Percentiles rank a stretch among this genome's conserved stretches.
These are phyloP conservation scores for Penicillium antarcticum DNA, from an alignment of 495 filamentous ascomycete species.

Conservation along the genomic window DNA sequence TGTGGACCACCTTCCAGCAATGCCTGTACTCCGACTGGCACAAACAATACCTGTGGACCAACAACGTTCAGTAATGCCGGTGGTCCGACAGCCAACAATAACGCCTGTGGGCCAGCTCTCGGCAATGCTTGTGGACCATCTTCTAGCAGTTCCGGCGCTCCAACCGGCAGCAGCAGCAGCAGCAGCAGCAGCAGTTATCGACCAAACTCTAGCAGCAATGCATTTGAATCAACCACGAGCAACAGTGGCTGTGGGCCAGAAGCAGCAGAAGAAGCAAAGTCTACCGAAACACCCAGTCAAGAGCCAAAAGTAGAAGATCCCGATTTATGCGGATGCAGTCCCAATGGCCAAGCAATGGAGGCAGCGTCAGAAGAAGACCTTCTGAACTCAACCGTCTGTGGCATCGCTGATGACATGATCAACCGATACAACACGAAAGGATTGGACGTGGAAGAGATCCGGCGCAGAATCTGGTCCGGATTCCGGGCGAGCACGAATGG, in stretches of 20 bases:
- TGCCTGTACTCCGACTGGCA: too few relatives aligned
- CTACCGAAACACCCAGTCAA: background rate
- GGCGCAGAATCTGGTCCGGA: conserved; percentile 32
- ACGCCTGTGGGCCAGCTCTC: too few relatives aligned
- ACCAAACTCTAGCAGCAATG: too few relatives aligned
- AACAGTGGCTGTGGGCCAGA: background rate
- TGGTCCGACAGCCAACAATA: too few relatives aligned
- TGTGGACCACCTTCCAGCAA: too few relatives aligned
- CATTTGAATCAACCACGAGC: background rate
- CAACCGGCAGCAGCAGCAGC: too few relatives aligned
- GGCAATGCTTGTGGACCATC: too few relatives aligned
- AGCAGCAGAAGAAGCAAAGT: background rate
- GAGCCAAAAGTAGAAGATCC: conserved; percentile 3
- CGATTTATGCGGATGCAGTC: conserved; percentile 28
- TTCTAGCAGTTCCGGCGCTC: too few relatives aligned
- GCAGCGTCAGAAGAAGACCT: conserved; percentile 23
- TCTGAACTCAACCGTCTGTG: conserved; percentile 41
- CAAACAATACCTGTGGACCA: too few relatives aligned
- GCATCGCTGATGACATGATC: conserved; percentile 39
- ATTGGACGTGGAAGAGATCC: conserved; percentile 35
- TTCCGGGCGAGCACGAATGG: conserved; percentile 30
- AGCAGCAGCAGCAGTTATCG: too few relatives aligned
- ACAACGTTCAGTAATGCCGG: too few relatives aligned
- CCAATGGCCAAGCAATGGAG: conserved; percentile 10
- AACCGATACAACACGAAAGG: conserved; percentile 39